phyloP scores from a whole-genome alignment of 345 rosid species.

The Citrus australasica region DNA sequence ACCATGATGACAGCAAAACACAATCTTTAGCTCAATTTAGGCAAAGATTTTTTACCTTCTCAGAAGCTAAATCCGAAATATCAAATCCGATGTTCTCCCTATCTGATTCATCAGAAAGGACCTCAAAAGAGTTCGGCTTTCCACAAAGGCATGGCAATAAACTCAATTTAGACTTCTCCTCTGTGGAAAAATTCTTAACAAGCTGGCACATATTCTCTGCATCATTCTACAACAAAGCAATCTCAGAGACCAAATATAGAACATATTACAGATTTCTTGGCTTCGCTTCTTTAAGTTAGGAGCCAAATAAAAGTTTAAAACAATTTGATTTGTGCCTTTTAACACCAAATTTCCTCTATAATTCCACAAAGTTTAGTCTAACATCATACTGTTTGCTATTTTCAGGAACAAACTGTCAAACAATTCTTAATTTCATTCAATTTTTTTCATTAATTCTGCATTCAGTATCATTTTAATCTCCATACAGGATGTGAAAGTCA shows the following conservation, averaged over 20 bases:
- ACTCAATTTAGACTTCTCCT: conserved; percentile 26
- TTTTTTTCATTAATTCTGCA: not conserved
- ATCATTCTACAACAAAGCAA: conserved; percentile 46
- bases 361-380: not conserved
- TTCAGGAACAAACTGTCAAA: not conserved
- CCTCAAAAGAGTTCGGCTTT: conserved; percentile 50
- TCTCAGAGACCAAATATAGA: not conserved
- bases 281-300: not conserved
- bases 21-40: conserved; percentile 16
- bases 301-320: not conserved
- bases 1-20: not conserved
- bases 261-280: not conserved
- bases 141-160: conserved; percentile 48
- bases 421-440: not conserved
- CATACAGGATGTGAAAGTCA: not conserved
- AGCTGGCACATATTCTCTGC: conserved; percentile 58
- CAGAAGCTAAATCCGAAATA: conserved; percentile 39
- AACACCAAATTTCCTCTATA: not conserved
- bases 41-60: conserved; percentile 47
- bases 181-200: conserved; percentile 43
- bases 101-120: conserved; percentile 41
- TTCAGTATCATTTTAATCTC: not conserved
- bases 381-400: not conserved
- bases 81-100: conserved; percentile 23
- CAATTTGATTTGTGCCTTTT: not conserved